Percentiles rank a stretch among this genome's conserved stretches.
phyloP scores from a whole-genome alignment of 2,329 filamentous ascomycete genomes.

The Alternaria sp. region DNA sequence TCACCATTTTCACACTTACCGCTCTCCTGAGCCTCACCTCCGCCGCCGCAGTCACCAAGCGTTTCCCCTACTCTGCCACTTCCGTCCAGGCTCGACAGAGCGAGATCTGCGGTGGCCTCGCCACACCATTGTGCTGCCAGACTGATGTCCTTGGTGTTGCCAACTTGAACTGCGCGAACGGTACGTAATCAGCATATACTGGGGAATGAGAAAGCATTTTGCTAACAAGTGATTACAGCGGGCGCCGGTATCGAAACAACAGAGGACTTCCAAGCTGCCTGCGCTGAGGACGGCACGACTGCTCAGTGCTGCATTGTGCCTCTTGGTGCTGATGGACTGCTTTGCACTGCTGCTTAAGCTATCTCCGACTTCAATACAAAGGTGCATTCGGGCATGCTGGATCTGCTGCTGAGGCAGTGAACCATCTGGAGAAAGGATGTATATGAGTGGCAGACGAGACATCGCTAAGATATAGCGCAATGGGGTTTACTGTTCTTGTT shows the following conservation, averaged over 20 bases:
- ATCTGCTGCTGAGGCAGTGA: background rate
- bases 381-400: background rate
- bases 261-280: conserved; percentile 20
- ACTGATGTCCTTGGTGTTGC: conserved; percentile 21
- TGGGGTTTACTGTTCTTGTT: background rate
- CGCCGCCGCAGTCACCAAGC: conserved; percentile 13
- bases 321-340: conserved; percentile 16
- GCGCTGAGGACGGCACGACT: conserved; percentile 16
- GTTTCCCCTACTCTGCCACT: background rate
- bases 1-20: conserved; percentile 14
- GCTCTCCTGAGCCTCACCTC: conserved; percentile 18
- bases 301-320: conserved; percentile 28
- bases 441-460: background rate
- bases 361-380: background rate
- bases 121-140: conserved; percentile 27
- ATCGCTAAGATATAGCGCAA: background rate
- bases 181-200: conserved; percentile 1
- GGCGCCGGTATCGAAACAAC: conserved; percentile 9
- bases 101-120: conserved; percentile 20
- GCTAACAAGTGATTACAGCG: conserved; percentile 3
- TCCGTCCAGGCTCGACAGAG: conserved; percentile 2
- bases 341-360: conserved; percentile 24
- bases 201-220: too few species aligned
- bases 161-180: conserved; percentile 24
- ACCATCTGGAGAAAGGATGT: background rate